Base-by-base conservation (phyloP, 805 yeast species). In the Candida golubevii region DNA sequence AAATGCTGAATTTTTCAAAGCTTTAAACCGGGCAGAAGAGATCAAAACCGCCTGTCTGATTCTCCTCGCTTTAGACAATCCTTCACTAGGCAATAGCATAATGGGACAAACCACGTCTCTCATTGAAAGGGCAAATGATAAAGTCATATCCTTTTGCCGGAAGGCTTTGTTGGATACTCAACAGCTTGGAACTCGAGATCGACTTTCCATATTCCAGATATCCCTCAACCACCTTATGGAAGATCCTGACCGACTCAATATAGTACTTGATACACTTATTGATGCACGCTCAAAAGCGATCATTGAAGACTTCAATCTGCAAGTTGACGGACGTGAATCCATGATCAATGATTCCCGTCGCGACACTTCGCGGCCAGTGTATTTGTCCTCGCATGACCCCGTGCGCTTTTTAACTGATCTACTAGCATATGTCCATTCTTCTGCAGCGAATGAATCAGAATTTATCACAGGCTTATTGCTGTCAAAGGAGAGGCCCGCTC, bases 401-500 rank as follows among this genome's bases (percentile, higher is more conserved):
- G 71, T 82, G 26, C 72, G 96, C 44, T 90, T 82, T 51, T 71
- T 88, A 13, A 95, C 97, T 26, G 97, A 89, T 59, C 74, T 93
- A 29, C 67, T 93, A 33, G 98, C 98, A 0, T 86, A 85, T 69
- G 75, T 89, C 1, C 97, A 93, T 59, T 79, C 90, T 1, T 75
- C 87, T 5, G 82, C 89, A 28, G 95, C 89, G 4, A 87, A 88
- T 63, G 99, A 93, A 62, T 75, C 81, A 34, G 99, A 93, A 58
- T 72, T 83, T 28, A 74, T 91, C 6, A 73, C 74, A 8, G 73
- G 81, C 14, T 64, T 91, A 40, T 82, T 91, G 48, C 44, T 41
- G n/a, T 38, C 39, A 15, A 43, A 37, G 15, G 69, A 63, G 31
- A 35, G 39, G 34, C 61, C 70, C 35, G 66, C 72, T 18, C 52